phyloP scores from a whole-genome alignment of 257 asterid species.

The Scutellaria barbata region DNA sequence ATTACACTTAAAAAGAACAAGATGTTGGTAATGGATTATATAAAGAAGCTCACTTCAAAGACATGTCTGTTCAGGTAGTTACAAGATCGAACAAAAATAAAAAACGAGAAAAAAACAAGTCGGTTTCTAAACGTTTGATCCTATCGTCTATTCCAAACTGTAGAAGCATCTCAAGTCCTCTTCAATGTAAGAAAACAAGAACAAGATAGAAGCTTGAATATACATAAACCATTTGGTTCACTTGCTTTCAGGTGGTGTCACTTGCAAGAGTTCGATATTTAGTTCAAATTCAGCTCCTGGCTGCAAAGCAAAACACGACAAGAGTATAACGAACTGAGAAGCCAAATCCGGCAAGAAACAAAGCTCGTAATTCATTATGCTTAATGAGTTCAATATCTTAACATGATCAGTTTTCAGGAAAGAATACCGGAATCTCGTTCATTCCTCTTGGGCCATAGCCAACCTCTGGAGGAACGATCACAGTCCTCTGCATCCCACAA shows the following conservation, averaged over 20 bases:
- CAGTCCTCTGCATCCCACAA: conserved; percentile 69
- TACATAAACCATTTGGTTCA: conserved; percentile 38
- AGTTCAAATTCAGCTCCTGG: conserved; percentile 81
- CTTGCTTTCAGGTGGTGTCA: conserved; percentile 53
- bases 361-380: neutral
- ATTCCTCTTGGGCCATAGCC: conserved; percentile 89
- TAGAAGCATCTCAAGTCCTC: neutral
- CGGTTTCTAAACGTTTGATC: neutral
- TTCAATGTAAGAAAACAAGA: conserved; percentile 1
- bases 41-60: conserved; percentile 18
- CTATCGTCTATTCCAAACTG: neutral
- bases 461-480: conserved; percentile 83
- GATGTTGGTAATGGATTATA: neutral
- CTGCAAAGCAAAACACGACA: conserved; percentile 53
- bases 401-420: neutral
- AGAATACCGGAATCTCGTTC: conserved; percentile 90
- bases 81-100: conserved; percentile 14
- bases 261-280: conserved; percentile 87
- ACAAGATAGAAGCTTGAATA: conserved; percentile 21
- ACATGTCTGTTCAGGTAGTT: neutral
- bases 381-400: neutral
- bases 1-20: neutral
- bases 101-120: neutral
- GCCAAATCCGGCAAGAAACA: neutral
- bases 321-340: neutral